Evolutionary conservation across 2,329 filamentous ascomycete species (phyloP), one percentile per base, ranked within the genome.

Genomic region (Verticillium albo-atrum): DNA sequence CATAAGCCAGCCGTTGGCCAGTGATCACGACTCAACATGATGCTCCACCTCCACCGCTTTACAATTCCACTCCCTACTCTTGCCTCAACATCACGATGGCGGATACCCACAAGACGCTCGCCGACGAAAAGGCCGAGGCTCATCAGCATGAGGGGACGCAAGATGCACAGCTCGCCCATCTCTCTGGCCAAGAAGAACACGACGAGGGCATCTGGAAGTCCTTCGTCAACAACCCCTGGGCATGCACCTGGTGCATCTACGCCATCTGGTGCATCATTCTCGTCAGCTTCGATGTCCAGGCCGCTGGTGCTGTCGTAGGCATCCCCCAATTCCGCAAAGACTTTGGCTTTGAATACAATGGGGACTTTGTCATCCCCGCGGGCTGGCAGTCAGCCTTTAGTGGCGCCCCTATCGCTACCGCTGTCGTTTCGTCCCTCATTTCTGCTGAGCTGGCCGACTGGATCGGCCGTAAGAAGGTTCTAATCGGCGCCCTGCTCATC

Each of bases 271-370:
- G 69, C 15, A 67, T 76, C 3, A 60, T 78, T 9, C 70, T 77
- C 23, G 71, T 74, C 52, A 70, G 67, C 34, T 78, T 78, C 54
- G 75, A 78, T 61, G 75, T 74, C 60, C 74, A 77, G 61, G 76
- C 75, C 25, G 66, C 71, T 3, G 75, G 75, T 6, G 75, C 68
- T 57, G 72, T 77, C 26, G 69, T 79, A 47, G 71, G 75, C 25
- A 75, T 80, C n/a, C 77, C 77, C 2, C 61, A 74, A 58, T 80
- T 79, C 64, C 70, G 76, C 34, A 71, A 79, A 60, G 76, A 79
- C 62, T 79, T 80, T 64, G 77, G 76, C 0, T 63, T 69, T 52
- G 58, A 64, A 6, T 75, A 68, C 52, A 68, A 71, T 1, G 72
- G 68, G 1, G 66, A 66, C 58, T 79, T 74, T 66, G 75, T 77